These are phyloP conservation scores for Xylaria sp. DNA, from an alignment of 2,329 filamentous ascomycete genomes.

Conservation along the genomic window DNA sequence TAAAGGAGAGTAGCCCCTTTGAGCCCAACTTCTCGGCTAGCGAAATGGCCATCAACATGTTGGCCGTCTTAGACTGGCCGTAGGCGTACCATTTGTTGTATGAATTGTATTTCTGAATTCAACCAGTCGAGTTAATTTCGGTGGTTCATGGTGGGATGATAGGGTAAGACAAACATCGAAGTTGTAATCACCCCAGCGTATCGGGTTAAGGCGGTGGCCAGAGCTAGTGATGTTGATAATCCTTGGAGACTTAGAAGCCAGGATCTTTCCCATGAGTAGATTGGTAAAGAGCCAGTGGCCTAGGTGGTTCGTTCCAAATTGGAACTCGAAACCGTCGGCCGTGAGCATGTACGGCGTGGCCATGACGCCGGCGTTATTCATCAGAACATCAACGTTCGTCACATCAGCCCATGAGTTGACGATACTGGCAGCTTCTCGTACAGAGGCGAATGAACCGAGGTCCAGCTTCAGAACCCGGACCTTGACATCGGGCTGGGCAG, in stretches of 20 bases:
- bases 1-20: conserved; percentile 30
- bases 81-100: conserved; percentile 40
- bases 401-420: conserved; percentile 40
- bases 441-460: conserved; percentile 11
- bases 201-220: conserved; percentile 45
- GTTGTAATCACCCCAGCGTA: conserved; percentile 48
- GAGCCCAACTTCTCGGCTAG: conserved; percentile 24
- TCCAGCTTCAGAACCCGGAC: conserved; percentile 37
- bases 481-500: conserved; percentile 37
- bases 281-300: conserved; percentile 47
- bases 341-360: conserved; percentile 32
- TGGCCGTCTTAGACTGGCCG: conserved; percentile 45
- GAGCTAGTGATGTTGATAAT: conserved; percentile 49
- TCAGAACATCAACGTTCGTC: conserved; percentile 13
- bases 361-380: conserved; percentile 43
- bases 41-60: conserved; percentile 32
- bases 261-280: conserved; percentile 39
- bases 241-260: conserved; percentile 33
- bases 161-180: conserved; percentile 40
- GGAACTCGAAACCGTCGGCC: conserved; percentile 44
- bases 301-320: conserved; percentile 44
- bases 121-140: background rate
- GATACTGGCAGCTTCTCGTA: conserved; percentile 40
- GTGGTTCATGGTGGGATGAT: background rate
- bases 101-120: background rate